These are phyloP conservation scores for Marasmius sp. DNA, from an alignment of 1,284 basidiomycete genomes.

Conservation along the genomic window DNA sequence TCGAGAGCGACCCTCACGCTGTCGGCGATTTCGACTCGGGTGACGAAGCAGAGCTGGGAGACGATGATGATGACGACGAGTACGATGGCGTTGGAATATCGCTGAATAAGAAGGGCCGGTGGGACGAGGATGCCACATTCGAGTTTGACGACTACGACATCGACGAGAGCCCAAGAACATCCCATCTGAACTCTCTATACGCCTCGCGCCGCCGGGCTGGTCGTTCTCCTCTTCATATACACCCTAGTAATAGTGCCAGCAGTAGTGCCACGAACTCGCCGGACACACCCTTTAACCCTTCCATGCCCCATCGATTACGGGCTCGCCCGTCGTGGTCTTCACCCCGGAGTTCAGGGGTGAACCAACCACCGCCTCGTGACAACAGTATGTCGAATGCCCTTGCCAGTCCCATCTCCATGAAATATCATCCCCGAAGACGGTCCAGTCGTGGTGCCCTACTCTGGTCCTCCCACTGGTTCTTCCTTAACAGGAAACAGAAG, in stretches of 20 bases:
- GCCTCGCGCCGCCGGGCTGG: neutral
- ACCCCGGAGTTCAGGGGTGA: neutral
- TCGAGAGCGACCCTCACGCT: slow-evolving; percentile 94
- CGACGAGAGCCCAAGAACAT: slow-evolving; percentile 44
- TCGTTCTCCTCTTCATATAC: neutral
- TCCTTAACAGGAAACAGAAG: slow-evolving; percentile 92
- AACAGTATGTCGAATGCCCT: slow-evolving; percentile 1
- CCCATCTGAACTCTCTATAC: neutral
- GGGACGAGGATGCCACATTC: slow-evolving; percentile 62
- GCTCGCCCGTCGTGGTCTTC: too few species aligned
- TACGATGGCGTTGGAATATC: slow-evolving; percentile 29
- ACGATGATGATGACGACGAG: neutral
- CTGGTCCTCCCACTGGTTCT: slow-evolving; percentile 98
- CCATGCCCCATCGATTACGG: neutral
- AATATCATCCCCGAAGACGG: slow-evolving; percentile 1
- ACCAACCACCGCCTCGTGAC: neutral
- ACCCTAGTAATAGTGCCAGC: neutral
- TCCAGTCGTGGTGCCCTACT: slow-evolving; percentile 71
- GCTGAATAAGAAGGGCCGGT: neutral
- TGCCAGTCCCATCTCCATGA: neutral
- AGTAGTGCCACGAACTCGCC: slow-evolving; percentile 5
- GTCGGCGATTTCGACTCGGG: slow-evolving; percentile 40
- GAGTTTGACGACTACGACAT: slow-evolving; percentile 81
- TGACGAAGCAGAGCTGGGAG: neutral
- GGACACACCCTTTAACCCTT: neutral